Conservation (phyloP, 106 monocot genomes). For the Acorus calamus region DNA sequence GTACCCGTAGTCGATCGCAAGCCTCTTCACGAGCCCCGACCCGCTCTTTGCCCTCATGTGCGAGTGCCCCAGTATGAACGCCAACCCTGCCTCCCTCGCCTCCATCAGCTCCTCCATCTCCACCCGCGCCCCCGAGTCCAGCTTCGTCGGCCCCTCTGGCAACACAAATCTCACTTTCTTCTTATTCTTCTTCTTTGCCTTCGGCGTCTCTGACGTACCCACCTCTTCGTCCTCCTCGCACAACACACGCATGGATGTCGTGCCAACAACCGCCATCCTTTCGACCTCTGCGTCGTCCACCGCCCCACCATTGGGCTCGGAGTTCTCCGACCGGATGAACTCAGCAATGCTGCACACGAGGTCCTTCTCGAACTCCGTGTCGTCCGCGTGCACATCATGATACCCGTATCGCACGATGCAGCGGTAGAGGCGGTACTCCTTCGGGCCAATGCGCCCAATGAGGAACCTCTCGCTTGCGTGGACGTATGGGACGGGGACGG, state of each 20-base stretch:
- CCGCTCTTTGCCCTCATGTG: slow-evolving; percentile 78
- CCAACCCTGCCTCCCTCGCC: slow-evolving; percentile 92
- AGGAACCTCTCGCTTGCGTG: slow-evolving; percentile 67
- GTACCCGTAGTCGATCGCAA: slow-evolving; percentile 59
- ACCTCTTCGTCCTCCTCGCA: slow-evolving; percentile 22
- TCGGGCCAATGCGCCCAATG: slow-evolving; percentile 82
- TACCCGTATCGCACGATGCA: slow-evolving; percentile 93
- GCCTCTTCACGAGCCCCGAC: slow-evolving; percentile 58
- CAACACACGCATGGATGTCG: slow-evolving; percentile 18
- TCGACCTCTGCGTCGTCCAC: slow-evolving; percentile 31
- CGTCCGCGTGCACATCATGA: slow-evolving; percentile 87
- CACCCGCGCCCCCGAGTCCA: slow-evolving; percentile 21
- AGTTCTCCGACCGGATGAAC: slow-evolving; percentile 54
- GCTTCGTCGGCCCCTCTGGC: slow-evolving; percentile 45
- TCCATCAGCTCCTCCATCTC: slow-evolving; percentile 79
- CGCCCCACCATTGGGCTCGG: slow-evolving; percentile 11
- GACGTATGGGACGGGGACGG: slow-evolving; percentile 74
- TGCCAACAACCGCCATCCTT: slow-evolving; percentile 58
- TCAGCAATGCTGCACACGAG: slow-evolving; percentile 82
- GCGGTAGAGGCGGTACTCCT: slow-evolving; percentile 60
- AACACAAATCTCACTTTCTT: slow-evolving; percentile 72
- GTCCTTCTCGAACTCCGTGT: slow-evolving; percentile 87
- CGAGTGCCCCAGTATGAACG: slow-evolving; percentile 75
- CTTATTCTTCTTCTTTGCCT: slow-evolving; percentile 46
- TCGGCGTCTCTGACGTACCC: slow-evolving; percentile 35